Conservation (phyloP, 257 asterid genomes). For the Solanum virginianum region DNA sequence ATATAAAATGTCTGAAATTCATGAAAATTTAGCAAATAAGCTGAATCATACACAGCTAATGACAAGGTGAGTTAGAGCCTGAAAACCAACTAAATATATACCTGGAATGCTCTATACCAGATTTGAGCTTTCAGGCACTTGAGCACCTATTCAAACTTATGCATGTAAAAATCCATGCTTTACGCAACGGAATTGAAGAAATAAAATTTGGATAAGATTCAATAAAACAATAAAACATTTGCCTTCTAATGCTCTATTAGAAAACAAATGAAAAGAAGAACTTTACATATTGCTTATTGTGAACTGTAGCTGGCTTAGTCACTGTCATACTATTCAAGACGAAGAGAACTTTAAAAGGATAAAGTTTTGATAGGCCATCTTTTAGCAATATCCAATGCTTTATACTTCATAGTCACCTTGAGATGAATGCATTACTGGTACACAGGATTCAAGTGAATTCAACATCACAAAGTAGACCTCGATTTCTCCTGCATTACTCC, state of each 20-base stretch:
- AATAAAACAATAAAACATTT: background rate
- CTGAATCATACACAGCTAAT: background rate
- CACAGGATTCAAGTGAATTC: conserved; percentile 5
- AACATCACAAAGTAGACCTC: background rate
- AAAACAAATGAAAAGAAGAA: background rate
- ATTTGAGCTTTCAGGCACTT: conserved; percentile 6
- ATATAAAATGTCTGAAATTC: background rate
- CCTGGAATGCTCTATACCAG: conserved; percentile 3
- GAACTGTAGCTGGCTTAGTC: background rate
- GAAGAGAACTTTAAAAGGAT: background rate
- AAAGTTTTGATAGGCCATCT: background rate
- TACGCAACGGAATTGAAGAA: background rate
- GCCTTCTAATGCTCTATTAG: background rate
- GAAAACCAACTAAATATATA: background rate
- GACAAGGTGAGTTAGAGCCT: background rate
- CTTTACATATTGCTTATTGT: background rate
- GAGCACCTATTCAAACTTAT: conserved; percentile 7
- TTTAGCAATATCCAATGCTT: conserved; percentile 1
- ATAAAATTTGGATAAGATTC: background rate
- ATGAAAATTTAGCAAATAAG: background rate
- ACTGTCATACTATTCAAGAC: background rate
- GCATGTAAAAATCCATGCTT: background rate
- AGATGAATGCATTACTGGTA: conserved; percentile 1
- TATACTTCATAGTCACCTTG: conserved; percentile 1
- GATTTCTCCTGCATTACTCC: background rate